Evolutionary conservation across 805 yeast genomes (phyloP).

Genomic region (Wickerhamiella dianesei): DNA sequence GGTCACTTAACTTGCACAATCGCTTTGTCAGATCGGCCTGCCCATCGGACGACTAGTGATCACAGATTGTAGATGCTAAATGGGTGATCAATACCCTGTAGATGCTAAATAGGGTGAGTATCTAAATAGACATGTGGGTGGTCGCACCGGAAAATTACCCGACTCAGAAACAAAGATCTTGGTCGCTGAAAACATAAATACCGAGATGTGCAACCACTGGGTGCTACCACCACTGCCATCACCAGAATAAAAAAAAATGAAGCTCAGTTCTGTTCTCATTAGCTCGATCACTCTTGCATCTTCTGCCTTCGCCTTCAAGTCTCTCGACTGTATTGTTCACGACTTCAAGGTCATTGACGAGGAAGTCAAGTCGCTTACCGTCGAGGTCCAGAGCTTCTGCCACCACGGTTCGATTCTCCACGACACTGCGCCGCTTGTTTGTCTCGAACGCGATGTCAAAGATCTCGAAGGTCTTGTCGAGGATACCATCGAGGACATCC

Average conservation of each 20-base stretch:
- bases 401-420: background rate
- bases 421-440: conserved; percentile 7
- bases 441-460: conserved; percentile 5
- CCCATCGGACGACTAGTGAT: too few species aligned
- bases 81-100: conserved; percentile 1
- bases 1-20: too few species aligned
- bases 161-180: background rate
- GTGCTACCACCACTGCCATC: background rate
- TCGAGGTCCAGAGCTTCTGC: conserved; percentile 5
- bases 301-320: conserved; percentile 3
- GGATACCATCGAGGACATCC: conserved; percentile 12
- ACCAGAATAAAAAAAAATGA: too few species aligned
- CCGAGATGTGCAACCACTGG: background rate
- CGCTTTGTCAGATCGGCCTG: background rate
- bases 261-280: background rate
- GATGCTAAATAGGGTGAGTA: background rate
- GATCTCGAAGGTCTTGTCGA: conserved; percentile 9
- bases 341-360: conserved; percentile 8
- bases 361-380: conserved; percentile 1
- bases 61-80: too few species aligned
- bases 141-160: background rate
- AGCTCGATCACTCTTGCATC: background rate
- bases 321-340: conserved; percentile 9
- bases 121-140: background rate
- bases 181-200: background rate